A percentile compares a stretch with the other conserved stretches of the same genome.
Conservation (phyloP, 2,329 filamentous ascomycete species). For the Cytospora chrysosperma region DNA sequence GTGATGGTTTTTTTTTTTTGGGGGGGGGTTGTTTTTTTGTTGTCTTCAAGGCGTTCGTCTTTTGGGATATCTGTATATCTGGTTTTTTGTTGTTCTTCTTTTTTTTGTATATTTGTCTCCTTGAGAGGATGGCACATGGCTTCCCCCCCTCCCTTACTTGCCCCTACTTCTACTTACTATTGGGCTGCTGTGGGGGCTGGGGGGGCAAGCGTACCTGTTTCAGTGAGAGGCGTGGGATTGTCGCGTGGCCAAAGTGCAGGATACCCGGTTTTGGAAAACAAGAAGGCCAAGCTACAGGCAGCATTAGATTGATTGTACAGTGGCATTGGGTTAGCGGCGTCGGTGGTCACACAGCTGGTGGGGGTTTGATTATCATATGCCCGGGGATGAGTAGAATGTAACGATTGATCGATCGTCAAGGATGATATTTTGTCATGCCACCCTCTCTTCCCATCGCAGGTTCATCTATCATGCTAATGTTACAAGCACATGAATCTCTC, state of each 20-base stretch:
- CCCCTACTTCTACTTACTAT: not conserved
- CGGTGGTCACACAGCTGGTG: conserved; percentile 15
- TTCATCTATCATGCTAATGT: conserved; percentile 30
- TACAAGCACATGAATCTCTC: conserved; percentile 25
- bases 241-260: conserved; percentile 11
- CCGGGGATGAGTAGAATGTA: conserved; percentile 10
- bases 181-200: not conserved
- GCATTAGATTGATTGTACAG: conserved; percentile 20
- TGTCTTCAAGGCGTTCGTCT: too few relatives aligned
- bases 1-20: not conserved
- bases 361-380: not conserved
- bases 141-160: not conserved
- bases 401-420: conserved; percentile 3
- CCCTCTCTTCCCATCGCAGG: conserved; percentile 2
- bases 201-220: not conserved
- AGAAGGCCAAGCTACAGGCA: conserved; percentile 10
- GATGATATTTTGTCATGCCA: conserved; percentile 7
- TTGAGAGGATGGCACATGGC: conserved; percentile 6
- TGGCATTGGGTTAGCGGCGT: conserved; percentile 14
- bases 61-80: conserved; percentile 21
- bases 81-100: conserved; percentile 21
- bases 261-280: conserved; percentile 24
- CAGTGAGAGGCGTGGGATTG: not conserved
- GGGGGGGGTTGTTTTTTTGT: not conserved
- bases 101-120: too few relatives aligned